A percentile compares a stretch with the other conserved stretches of the same genome.
Evolutionary conservation across 768 basidiomycete species (phyloP).

Genomic region (Xerocomus brunneocitrinus): DNA sequence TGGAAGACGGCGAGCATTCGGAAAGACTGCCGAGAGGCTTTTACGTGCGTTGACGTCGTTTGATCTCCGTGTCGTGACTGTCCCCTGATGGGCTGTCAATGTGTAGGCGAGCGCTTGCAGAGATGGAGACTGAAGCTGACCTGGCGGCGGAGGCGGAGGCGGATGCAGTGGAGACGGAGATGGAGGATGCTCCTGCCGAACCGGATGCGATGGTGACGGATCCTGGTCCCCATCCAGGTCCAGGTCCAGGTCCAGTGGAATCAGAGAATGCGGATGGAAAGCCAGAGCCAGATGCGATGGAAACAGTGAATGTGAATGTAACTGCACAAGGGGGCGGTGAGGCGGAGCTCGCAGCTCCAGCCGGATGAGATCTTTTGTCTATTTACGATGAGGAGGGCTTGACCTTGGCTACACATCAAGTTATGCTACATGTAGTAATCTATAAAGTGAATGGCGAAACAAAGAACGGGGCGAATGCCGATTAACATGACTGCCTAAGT

Average conservation of each 20-base stretch:
- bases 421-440: background rate
- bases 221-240: background rate
- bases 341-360: constrained; percentile 1
- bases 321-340: background rate
- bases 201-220: background rate
- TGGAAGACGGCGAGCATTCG: constrained; percentile 54
- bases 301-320: background rate
- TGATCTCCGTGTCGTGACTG: background rate
- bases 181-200: constrained; percentile 6
- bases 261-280: background rate
- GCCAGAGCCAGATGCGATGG: background rate
- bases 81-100: background rate
- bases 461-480: background rate
- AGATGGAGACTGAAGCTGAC: constrained; percentile 43
- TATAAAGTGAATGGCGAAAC: background rate
- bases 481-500: no score
- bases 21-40: constrained; percentile 58
- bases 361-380: constrained; percentile 7
- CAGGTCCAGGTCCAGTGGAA: background rate
- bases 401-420: background rate
- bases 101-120: constrained; percentile 39
- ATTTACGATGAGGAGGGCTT: background rate
- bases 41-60: constrained; percentile 41
- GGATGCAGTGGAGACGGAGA: background rate
- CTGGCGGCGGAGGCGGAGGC: background rate